phyloP scores from a whole-genome alignment of 352 stramenopile genomes.

The Globisporangium alternatum region DNA sequence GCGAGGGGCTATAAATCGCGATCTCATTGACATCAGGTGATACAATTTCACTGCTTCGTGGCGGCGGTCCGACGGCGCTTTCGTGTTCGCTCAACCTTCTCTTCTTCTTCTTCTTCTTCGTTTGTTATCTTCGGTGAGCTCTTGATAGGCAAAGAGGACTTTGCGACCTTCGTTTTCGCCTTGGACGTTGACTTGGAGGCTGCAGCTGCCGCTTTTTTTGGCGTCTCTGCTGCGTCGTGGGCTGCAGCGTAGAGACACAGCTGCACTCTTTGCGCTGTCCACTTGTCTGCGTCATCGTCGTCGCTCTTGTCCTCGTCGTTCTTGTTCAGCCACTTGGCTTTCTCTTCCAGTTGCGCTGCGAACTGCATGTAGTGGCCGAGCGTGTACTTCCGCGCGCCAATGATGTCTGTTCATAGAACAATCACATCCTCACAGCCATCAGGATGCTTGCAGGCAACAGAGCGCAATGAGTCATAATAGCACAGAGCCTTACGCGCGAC shows the following conservation, averaged over 20 bases:
- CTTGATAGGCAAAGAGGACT: background rate
- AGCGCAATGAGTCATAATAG: background rate
- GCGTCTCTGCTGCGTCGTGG: slow-evolving; percentile 9
- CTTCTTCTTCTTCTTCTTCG: slow-evolving; percentile 15
- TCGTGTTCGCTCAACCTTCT: slow-evolving; percentile 16
- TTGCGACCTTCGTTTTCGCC: slow-evolving; percentile 6
- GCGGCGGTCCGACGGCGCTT: slow-evolving; percentile 13
- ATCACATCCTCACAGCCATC: too few species aligned
- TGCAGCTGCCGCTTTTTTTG: slow-evolving; percentile 2
- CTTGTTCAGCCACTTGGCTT: slow-evolving; percentile 55
- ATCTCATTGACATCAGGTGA: background rate
- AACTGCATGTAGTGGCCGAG: slow-evolving; percentile 71
- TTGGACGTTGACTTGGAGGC: slow-evolving; percentile 19
- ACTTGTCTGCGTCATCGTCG: slow-evolving; percentile 26
- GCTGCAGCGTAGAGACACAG: slow-evolving; percentile 62
- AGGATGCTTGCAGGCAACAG: too few species aligned
- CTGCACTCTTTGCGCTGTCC: slow-evolving; percentile 69
- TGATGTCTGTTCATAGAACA: slow-evolving; percentile 31
- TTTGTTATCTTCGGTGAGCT: slow-evolving; percentile 9
- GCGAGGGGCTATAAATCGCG: too few species aligned
- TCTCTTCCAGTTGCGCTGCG: slow-evolving; percentile 42
- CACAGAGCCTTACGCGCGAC: slow-evolving; percentile 37
- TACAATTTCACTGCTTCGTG: background rate
- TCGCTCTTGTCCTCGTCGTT: slow-evolving; percentile 13
- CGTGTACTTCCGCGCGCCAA: slow-evolving; percentile 78